These are phyloP conservation scores for Lasiosphaeris hirsuta DNA, from an alignment of 495 filamentous ascomycete genomes.

Conservation along the genomic window DNA sequence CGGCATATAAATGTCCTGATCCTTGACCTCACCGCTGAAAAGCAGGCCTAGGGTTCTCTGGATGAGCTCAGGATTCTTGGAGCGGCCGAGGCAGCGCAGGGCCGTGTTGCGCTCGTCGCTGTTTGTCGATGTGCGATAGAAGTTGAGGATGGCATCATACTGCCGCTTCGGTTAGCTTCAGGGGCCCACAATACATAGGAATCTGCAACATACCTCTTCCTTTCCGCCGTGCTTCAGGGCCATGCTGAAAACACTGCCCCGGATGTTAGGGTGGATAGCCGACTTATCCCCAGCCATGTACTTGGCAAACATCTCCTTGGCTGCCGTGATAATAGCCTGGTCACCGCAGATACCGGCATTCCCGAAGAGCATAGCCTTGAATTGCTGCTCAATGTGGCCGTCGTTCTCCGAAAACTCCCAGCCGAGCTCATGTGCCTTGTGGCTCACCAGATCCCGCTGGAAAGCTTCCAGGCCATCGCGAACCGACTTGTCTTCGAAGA, in stretches of 20 bases:
- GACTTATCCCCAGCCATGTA: slow-evolving; percentile 63
- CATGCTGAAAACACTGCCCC: slow-evolving; percentile 67
- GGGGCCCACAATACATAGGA: slow-evolving; percentile 3
- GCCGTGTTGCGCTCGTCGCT: slow-evolving; percentile 96
- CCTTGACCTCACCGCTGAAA: slow-evolving; percentile 81
- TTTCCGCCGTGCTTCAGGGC: slow-evolving; percentile 68
- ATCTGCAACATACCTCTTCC: slow-evolving; percentile 55
- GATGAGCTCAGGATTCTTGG: slow-evolving; percentile 74
- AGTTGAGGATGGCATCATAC: slow-evolving; percentile 77
- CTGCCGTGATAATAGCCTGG: slow-evolving; percentile 55
- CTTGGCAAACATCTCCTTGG: slow-evolving; percentile 71
- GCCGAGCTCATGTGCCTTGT: slow-evolving; percentile 78
- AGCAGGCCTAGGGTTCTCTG: slow-evolving; percentile 73
- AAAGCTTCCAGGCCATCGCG: slow-evolving; percentile 76
- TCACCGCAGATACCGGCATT: slow-evolving; percentile 65
- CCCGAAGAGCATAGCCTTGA: slow-evolving; percentile 68
- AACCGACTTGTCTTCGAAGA: slow-evolving; percentile 75
- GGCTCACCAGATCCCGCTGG: slow-evolving; percentile 68
- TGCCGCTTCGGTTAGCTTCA: slow-evolving; percentile 25
- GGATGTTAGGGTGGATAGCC: slow-evolving; percentile 71
- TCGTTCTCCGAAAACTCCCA: slow-evolving; percentile 84
- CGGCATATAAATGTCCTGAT: slow-evolving; percentile 92
- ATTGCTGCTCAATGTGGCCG: slow-evolving; percentile 85
- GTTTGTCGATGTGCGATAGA: slow-evolving; percentile 80
- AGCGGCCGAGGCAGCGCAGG: slow-evolving; percentile 77